These are phyloP conservation scores for Moesziomyces sp. DNA, from an alignment of 1,284 basidiomycete species.

Conservation along the genomic window DNA sequence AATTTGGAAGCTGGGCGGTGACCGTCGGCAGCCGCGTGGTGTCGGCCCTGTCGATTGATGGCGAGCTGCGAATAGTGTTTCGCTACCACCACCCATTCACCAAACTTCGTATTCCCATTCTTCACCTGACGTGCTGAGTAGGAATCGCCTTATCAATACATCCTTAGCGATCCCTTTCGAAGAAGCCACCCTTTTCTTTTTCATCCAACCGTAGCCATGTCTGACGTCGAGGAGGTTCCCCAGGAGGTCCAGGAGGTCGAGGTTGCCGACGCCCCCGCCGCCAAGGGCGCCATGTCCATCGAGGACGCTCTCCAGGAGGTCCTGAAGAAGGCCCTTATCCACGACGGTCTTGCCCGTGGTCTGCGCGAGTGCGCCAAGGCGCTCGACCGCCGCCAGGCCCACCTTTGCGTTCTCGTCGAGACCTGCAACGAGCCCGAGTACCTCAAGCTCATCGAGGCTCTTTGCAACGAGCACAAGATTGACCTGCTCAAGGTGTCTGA, in stretches of 20 bases:
- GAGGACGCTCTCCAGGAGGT: constrained; percentile 97
- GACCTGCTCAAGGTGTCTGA: constrained; percentile 98
- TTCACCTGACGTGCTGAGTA: constrained; percentile 53
- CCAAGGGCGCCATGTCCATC: constrained; percentile 89
- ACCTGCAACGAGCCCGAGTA: constrained; percentile 99
- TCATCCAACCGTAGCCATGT: constrained; percentile 53
- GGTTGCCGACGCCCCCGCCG: constrained; percentile 76
- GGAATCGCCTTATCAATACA: constrained; percentile 37
- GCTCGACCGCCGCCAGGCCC: constrained; percentile 97
- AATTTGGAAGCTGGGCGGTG: background rate
- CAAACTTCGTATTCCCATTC: constrained; percentile 39
- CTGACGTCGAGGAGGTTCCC: constrained; percentile 66
- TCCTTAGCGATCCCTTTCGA: constrained; percentile 61
- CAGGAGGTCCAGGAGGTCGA: constrained; percentile 73
- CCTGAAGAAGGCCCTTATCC: constrained; percentile 93
- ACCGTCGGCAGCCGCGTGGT: too few relatives aligned
- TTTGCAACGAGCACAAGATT: constrained; percentile 99
- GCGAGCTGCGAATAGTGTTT: too few relatives aligned
- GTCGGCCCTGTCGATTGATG: too few relatives aligned
- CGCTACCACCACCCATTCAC: constrained; percentile 15
- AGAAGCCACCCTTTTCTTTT: constrained; percentile 58
- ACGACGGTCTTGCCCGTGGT: constrained; percentile 97
- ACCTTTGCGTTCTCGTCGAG: constrained; percentile 98
- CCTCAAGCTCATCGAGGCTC: constrained; percentile 99
- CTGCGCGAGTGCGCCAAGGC: constrained; percentile 98